phyloP scores from a whole-genome alignment of 108 stramenopile species.

The Schizochytrium sp. region DNA sequence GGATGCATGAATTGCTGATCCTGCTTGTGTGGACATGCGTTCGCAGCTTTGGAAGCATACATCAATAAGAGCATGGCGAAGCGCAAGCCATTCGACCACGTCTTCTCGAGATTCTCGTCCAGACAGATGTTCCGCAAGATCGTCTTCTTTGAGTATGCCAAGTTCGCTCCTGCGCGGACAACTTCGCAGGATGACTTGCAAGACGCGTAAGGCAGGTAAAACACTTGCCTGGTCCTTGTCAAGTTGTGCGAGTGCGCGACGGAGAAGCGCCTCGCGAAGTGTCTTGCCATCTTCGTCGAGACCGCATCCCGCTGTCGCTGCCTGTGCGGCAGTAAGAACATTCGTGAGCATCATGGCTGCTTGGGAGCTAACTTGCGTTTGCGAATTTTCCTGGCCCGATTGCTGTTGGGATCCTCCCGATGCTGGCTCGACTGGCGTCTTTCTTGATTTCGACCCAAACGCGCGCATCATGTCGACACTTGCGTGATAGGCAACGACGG shows the following conservation, averaged over 20 bases:
- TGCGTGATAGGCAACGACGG: not conserved
- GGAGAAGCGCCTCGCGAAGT: not conserved
- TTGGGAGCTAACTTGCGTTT: not conserved
- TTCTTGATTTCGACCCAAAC: not conserved
- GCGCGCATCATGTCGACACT: not conserved
- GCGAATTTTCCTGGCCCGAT: not conserved
- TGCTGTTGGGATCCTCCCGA: not conserved
- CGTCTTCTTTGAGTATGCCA: not conserved
- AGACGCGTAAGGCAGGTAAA: not conserved
- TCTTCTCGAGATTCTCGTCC: not conserved
- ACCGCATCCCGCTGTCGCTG: not conserved
- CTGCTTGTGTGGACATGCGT: not conserved
- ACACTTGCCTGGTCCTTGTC: not conserved
- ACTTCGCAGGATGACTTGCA: not conserved
- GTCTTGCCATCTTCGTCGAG: not conserved
- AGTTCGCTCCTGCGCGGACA: not conserved
- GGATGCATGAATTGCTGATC: not conserved
- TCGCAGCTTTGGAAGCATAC: not conserved
- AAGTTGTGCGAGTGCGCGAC: not conserved
- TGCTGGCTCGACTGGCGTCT: too few species aligned
- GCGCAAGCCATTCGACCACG: not conserved
- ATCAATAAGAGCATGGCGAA: not conserved
- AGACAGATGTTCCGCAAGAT: not conserved
- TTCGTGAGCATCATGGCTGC: not conserved
- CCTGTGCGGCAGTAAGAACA: not conserved